Conservation (phyloP, 257 asterid genomes). For the Przewalskia tangutica region DNA sequence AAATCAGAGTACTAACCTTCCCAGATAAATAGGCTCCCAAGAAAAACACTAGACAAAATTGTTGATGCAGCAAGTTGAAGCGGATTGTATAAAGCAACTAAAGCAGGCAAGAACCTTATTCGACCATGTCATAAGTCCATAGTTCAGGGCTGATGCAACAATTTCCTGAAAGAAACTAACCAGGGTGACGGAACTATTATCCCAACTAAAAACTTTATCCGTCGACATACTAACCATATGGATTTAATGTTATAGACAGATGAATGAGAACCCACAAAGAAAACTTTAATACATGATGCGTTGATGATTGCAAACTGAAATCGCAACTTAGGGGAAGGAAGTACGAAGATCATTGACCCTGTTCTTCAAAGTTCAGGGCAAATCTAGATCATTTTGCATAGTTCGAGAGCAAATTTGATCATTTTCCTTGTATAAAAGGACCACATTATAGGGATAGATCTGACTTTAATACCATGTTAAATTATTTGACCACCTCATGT, state of each 20-base stretch:
- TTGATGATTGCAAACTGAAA: neutral
- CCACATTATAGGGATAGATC: no score
- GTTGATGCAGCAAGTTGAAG: conserved; percentile 94
- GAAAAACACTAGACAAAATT: conserved; percentile 67
- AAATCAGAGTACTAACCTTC: conserved; percentile 42
- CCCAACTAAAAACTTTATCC: neutral
- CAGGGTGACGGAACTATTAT: neutral
- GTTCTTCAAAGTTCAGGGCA: no score
- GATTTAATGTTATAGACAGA: neutral
- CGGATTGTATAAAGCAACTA: conserved; percentile 83
- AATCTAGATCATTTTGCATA: neutral
- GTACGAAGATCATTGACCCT: neutral
- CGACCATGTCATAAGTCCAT: conserved; percentile 78
- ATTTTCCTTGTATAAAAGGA: no score
- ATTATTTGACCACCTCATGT: no score
- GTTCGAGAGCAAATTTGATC: neutral
- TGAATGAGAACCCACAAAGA: neutral
- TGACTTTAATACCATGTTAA: no score
- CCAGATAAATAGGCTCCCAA: conserved; percentile 85
- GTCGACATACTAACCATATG: neutral
- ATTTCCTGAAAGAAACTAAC: conserved; percentile 44
- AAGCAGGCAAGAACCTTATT: conserved; percentile 78
- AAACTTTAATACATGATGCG: neutral
- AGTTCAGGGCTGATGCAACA: conserved; percentile 79
- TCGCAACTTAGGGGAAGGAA: neutral